Evolutionary conservation across 176 grass and related monocot genomes (phyloP), one percentile per base, ranked within the genome.

Genomic region (Puya raimondii): DNA sequence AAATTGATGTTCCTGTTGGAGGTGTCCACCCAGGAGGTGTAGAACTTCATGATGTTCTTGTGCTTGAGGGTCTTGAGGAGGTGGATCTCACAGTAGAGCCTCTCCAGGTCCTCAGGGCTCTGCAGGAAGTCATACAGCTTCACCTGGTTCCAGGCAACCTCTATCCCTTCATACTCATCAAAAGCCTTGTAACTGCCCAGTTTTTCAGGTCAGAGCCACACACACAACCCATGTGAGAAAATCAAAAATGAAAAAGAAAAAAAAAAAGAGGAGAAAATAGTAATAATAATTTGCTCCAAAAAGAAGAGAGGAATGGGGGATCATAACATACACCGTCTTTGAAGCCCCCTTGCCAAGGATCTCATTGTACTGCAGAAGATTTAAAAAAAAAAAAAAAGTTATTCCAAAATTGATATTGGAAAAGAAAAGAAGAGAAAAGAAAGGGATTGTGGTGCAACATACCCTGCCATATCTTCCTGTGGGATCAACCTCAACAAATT

Each of bases 21-120:
- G 82, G 73, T 66, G 69, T 99, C 94, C 26, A 99, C 89, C 94
- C 94, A 99, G 18, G 89, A 99, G 22, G 89, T 85, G 69, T 93
- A 88, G 78, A 99, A 99, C 71, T 99, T 87, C 82, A 99, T 93
- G 69, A 99, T 90, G 84, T 99, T 99, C 61, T 71, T 81, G 87
- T 99, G 94, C 73, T 85, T 87, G 77, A 99, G 80, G 42, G 89
- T 99, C 80, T 92, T 90, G 64, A 99, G 89, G 42, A 99, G 86
- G 78, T 99, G 94, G 85, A 99, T 99, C 82, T 99, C 94, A 74
- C 94, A 93, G 82, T 85, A 93, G 75, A 99, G 94, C 8, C 94
- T 80, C 87, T 93, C 94, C 63, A 92, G 68, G 51, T 92, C 87
- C 74, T 93, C 86, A 9, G 82, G 70, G 77, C 87, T 86, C 69